Evolutionary conservation across 2,329 filamentous ascomycete species (phyloP), one percentile per base, ranked within the genome.

Genomic region (Aspergillus transmontanensis): DNA sequence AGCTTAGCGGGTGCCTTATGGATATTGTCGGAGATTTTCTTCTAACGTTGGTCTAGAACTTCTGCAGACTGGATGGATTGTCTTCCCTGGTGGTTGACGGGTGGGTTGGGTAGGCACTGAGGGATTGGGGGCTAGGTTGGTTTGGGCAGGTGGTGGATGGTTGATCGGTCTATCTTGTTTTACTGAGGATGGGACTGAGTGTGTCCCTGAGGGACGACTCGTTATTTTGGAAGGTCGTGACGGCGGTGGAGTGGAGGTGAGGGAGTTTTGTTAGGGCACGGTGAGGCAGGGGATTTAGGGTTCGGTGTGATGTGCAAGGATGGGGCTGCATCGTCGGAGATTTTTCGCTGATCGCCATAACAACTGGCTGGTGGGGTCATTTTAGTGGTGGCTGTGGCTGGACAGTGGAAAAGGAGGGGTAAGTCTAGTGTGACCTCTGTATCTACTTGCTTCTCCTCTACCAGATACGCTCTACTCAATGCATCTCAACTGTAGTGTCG

Each of bases 1-100:
- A 39, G 32, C 51, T 41, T 55, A 55, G 51, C 32, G 32, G 51
- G 32, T 55, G 32, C 51, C 51, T 54, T 54, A 54, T 54, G 51
- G 51, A 55, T 55, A 55, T 41, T 55, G 32, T 36, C 34, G 51
- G 48, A 51, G 48, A 32, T 51, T 51, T 28, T 26, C 23, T 54
- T 34, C 30, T 36, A 11, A 6, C 12, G 1, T 26, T 1, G 51
- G 51, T 36, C 34, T 39, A 39, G 51, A 39, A 36, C 51, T 32
- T 12, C 11, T 30, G 19, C 11, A 19, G 30, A 23, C 19, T 6
- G 26, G 50, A 36, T 0, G 50, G 28, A 23, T 36, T 54, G 10
- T 36, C 51, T 21, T 54, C 43, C n/a, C 9, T 34, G 51, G 14
- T 28, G 50, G 28, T 12, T 12, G 50, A n/a, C 26, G 4, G 48